Percentiles rank a stretch among this genome's conserved stretches.
These are phyloP conservation scores for Chlamydomonas incerta DNA, from an alignment of 139 green algal genomes.

Conservation along the genomic window DNA sequence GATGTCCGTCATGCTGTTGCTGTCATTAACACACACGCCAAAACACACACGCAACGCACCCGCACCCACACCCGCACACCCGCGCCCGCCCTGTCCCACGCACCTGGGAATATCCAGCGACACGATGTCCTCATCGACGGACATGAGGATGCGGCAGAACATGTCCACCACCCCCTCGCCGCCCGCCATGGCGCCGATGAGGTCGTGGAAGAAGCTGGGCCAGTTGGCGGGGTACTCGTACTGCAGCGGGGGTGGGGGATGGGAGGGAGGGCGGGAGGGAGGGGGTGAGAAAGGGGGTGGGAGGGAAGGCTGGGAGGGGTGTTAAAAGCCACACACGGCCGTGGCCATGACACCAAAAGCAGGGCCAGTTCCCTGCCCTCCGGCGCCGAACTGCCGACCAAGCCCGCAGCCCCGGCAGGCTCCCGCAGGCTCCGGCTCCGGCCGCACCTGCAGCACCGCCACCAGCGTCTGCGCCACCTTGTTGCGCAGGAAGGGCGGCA, in stretches of 20 bases:
- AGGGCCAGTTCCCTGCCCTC: too few species aligned
- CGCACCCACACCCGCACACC: neutral
- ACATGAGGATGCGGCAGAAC: slow-evolving; percentile 88
- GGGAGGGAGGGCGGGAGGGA: neutral
- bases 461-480: slow-evolving; percentile 93
- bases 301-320: too few species aligned
- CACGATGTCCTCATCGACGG: slow-evolving; percentile 95
- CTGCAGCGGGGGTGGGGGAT: slow-evolving; percentile 34
- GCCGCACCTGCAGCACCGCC: slow-evolving; percentile 65
- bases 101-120: slow-evolving; percentile 87
- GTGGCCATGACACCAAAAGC: too few species aligned
- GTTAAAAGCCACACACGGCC: too few species aligned
- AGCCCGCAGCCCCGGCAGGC: neutral
- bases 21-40: neutral
- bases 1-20: too few species aligned
- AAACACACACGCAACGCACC: neutral
- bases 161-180: slow-evolving; percentile 87
- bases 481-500: slow-evolving; percentile 90
- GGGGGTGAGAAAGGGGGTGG: neutral
- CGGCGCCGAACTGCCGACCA: too few species aligned
- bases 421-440: neutral
- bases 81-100: neutral
- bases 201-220: slow-evolving; percentile 90
- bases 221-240: slow-evolving; percentile 87
- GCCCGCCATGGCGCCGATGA: slow-evolving; percentile 67